phyloP scores from a whole-genome alignment of 805 yeast genomes.

The Metschnikowia reukaufii region DNA sequence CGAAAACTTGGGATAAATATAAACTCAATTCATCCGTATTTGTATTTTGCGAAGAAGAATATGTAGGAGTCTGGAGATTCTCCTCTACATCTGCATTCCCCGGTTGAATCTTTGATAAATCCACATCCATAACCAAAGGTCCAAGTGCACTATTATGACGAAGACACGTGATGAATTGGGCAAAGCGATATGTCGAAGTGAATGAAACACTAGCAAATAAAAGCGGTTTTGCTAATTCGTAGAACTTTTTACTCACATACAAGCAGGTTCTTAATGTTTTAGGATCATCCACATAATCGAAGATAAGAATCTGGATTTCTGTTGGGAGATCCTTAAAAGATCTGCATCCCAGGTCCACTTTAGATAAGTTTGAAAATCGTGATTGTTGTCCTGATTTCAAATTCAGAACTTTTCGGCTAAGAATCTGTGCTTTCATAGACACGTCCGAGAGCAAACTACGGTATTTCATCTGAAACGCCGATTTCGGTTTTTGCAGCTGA shows the following conservation, averaged over 20 bases:
- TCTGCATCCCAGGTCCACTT: constrained; percentile 10
- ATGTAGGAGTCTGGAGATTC: not conserved
- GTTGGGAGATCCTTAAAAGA: constrained; percentile 38
- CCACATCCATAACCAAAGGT: constrained; percentile 51
- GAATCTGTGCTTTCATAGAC: constrained; percentile 41
- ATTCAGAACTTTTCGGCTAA: constrained; percentile 31
- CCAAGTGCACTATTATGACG: constrained; percentile 58
- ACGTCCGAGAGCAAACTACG: constrained; percentile 50
- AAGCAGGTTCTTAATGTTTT: constrained; percentile 44
- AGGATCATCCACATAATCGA: constrained; percentile 32
- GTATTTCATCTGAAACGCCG: constrained; percentile 46
- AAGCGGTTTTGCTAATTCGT: constrained; percentile 50
- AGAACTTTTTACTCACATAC: constrained; percentile 51
- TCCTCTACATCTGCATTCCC: constrained; percentile 28
- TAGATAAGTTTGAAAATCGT: not conserved
- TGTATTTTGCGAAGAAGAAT: not conserved
- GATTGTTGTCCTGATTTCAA: not conserved
- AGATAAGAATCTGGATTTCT: constrained; percentile 42
- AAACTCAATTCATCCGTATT: constrained; percentile 1
- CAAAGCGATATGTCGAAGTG: constrained; percentile 73
- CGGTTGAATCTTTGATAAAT: constrained; percentile 50
- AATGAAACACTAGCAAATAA: constrained; percentile 57
- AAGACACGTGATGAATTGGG: constrained; percentile 74
- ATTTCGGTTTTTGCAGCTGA: constrained; percentile 18
- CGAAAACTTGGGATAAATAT: constrained; percentile 38